These are phyloP conservation scores for Nigrospora osmanthi DNA, from an alignment of 2,329 filamentous ascomycete species.

Conservation along the genomic window DNA sequence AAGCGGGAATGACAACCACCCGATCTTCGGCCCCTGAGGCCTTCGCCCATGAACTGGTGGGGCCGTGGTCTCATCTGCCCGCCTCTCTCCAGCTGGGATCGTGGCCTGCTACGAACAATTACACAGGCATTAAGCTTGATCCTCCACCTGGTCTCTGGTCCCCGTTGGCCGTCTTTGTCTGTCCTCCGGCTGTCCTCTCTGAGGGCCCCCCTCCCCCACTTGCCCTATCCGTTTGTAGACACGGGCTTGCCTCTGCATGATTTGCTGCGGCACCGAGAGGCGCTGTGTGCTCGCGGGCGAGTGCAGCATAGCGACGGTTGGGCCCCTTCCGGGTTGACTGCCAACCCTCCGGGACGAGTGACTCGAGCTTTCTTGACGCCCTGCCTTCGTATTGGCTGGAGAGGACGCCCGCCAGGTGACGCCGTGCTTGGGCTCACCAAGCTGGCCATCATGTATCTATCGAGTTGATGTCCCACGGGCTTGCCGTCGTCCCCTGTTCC, in stretches of 20 bases:
- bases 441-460: too few relatives aligned
- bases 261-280: constrained; percentile 14
- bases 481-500: too few relatives aligned
- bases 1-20: too few relatives aligned
- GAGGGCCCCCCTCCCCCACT: constrained; percentile 13
- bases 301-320: constrained; percentile 27
- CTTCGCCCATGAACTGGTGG: constrained; percentile 17
- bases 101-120: constrained; percentile 8
- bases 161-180: constrained; percentile 6
- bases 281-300: constrained; percentile 22
- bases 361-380: constrained; percentile 27
- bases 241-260: constrained; percentile 15
- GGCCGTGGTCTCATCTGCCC: constrained; percentile 11
- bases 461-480: too few relatives aligned
- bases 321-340: constrained; percentile 21
- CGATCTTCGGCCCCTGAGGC: too few relatives aligned
- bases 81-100: constrained; percentile 3
- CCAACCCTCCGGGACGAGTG: constrained; percentile 21
- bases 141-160: constrained; percentile 5
- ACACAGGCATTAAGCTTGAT: constrained; percentile 11
- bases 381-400: background rate
- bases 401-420: background rate
- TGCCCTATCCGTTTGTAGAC: constrained; percentile 22
- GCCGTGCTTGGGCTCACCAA: too few relatives aligned
- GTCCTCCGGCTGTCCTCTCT: constrained; percentile 11